These are phyloP conservation scores for Hyphodiscus sp. DNA, from an alignment of 2,329 filamentous ascomycete species.

Conservation along the genomic window DNA sequence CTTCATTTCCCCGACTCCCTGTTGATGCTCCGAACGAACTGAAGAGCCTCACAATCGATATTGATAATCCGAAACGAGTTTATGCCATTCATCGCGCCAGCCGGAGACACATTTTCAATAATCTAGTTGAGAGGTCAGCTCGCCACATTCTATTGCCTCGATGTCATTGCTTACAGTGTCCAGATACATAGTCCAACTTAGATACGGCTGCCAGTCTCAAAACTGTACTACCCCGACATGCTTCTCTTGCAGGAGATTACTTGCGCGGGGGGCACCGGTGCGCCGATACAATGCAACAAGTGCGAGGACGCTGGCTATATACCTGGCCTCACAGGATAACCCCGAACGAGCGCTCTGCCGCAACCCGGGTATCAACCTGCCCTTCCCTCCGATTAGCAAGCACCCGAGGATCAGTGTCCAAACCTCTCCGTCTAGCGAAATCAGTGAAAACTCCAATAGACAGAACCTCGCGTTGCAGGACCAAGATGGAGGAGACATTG, in stretches of 20 bases:
- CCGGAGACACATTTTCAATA: constrained; percentile 58
- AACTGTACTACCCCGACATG: constrained; percentile 72
- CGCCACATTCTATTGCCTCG: constrained; percentile 6
- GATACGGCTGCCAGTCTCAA: constrained; percentile 66
- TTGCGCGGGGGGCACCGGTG: constrained; percentile 60
- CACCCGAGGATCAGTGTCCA: background rate
- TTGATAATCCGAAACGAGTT: constrained; percentile 55
- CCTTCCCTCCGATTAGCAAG: constrained; percentile 2
- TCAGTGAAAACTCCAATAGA: background rate
- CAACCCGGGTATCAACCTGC: constrained; percentile 15
- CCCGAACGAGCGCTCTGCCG: constrained; percentile 64
- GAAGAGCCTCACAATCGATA: constrained; percentile 46
- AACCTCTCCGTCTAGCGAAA: background rate
- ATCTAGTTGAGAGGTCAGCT: constrained; percentile 59
- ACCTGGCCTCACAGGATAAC: constrained; percentile 74
- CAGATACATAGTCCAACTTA: constrained; percentile 76
- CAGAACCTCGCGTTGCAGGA: background rate
- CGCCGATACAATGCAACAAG: constrained; percentile 76
- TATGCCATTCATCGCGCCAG: constrained; percentile 55
- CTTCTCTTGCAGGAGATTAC: constrained; percentile 67
- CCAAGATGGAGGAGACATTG: background rate
- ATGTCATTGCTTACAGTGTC: constrained; percentile 12
- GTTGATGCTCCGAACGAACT: constrained; percentile 54
- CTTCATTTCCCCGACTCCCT: constrained; percentile 52
- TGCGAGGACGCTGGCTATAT: constrained; percentile 72